phyloP scores from a whole-genome alignment of 2,329 filamentous ascomycete genomes.

The Ophidiomyces ophidiicola region DNA sequence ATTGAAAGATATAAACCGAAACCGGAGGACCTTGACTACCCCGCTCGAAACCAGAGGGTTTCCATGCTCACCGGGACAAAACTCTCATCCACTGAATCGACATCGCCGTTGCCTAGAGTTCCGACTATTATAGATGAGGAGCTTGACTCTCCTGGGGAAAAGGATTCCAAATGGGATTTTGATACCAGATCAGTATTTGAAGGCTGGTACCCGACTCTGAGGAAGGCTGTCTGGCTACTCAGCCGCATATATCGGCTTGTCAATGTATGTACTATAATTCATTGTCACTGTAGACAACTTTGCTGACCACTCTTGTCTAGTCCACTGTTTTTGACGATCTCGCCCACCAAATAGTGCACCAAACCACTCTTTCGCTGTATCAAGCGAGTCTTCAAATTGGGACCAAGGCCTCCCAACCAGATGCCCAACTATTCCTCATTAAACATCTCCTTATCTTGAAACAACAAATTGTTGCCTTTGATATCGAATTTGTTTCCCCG shows the following conservation, averaged over 20 bases:
- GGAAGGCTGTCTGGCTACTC: conserved; percentile 56
- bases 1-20: conserved; percentile 56
- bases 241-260: conserved; percentile 58
- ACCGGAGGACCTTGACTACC: conserved; percentile 54
- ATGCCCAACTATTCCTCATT: conserved; percentile 83
- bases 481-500: conserved; percentile 65
- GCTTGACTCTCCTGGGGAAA: conserved; percentile 31
- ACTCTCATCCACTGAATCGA: conserved; percentile 28
- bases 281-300: neutral
- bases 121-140: conserved; percentile 43
- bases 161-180: conserved; percentile 41
- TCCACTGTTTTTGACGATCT: conserved; percentile 59
- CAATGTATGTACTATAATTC: conserved; percentile 37
- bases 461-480: conserved; percentile 88
- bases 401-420: conserved; percentile 48
- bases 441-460: conserved; percentile 91
- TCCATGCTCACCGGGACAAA: conserved; percentile 44
- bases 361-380: conserved; percentile 73
- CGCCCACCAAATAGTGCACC: conserved; percentile 72
- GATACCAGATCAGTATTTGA: conserved; percentile 46
- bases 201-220: conserved; percentile 55
- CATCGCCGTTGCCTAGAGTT: conserved; percentile 36
- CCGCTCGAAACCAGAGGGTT: conserved; percentile 39
- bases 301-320: conserved; percentile 25
- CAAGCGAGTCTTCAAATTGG: conserved; percentile 61